Conservation (phyloP, 495 filamentous ascomycete species). For the Daldinia caldariorum region DNA sequence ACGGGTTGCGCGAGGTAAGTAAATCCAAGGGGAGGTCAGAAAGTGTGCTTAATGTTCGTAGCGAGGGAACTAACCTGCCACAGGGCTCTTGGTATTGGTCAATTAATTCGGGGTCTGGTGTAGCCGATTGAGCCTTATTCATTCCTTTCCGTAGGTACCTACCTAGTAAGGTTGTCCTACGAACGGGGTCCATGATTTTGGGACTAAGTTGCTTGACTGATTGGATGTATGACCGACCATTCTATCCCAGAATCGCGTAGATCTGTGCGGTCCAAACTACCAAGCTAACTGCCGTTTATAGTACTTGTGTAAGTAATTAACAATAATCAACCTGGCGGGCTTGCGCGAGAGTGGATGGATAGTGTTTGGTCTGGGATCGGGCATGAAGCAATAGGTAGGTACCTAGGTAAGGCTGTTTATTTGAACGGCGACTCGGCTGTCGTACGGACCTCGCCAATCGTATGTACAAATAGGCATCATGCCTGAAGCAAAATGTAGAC, state of each 20-base stretch:
- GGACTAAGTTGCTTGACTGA: not conserved
- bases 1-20: not conserved
- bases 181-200: not conserved
- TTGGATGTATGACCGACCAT: too few relatives aligned
- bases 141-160: not conserved
- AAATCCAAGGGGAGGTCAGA: not conserved
- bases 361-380: not conserved
- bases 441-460: not conserved
- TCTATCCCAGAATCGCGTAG: not conserved
- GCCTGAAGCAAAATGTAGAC: constrained; percentile 14
- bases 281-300: not conserved
- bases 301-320: not conserved
- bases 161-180: not conserved
- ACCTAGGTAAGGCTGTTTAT: not conserved
- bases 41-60: too few relatives aligned
- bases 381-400: not conserved
- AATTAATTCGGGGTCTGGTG: not conserved
- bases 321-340: not conserved
- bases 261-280: too few relatives aligned
- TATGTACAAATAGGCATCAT: constrained; percentile 14
- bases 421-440: not conserved
- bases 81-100: not conserved
- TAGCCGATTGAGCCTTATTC: not conserved
- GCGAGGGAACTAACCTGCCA: too few relatives aligned
- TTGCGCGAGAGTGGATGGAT: not conserved